These are phyloP conservation scores for Russula vinacea DNA, from an alignment of 768 basidiomycete genomes.

Conservation along the genomic window DNA sequence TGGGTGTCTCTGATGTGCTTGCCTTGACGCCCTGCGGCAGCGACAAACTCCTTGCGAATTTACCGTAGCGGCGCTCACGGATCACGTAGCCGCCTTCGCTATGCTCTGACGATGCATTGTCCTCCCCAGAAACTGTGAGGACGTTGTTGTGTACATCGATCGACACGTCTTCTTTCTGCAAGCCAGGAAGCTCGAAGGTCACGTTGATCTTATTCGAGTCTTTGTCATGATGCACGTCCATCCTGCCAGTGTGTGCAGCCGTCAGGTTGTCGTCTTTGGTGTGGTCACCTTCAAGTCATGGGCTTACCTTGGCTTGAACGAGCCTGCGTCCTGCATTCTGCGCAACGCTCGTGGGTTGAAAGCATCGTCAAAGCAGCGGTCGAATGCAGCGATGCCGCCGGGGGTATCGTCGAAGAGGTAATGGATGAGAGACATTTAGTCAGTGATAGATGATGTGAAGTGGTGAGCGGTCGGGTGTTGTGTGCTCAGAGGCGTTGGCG, in stretches of 20 bases:
- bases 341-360: not conserved
- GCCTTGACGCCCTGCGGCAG: slow-evolving; percentile 35
- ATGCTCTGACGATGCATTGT: slow-evolving; percentile 36
- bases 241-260: slow-evolving; percentile 35
- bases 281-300: not conserved
- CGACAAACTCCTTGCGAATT: slow-evolving; percentile 32
- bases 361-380: slow-evolving; percentile 15
- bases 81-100: slow-evolving; percentile 40
- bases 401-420: slow-evolving; percentile 2
- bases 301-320: slow-evolving; percentile 14
- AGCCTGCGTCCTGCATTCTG: not conserved
- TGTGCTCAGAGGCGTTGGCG: not conserved
- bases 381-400: not conserved
- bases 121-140: slow-evolving; percentile 52
- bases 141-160: slow-evolving; percentile 51
- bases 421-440: slow-evolving; percentile 4
- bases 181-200: slow-evolving; percentile 54
- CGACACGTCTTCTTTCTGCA: slow-evolving; percentile 48
- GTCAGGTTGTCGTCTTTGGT: not conserved
- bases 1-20: slow-evolving; percentile 2
- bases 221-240: slow-evolving; percentile 51
- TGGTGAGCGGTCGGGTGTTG: not conserved
- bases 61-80: slow-evolving; percentile 35
- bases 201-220: slow-evolving; percentile 50
- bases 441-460: too few species aligned